A percentile compares a stretch with the other conserved stretches of the same genome.
These are phyloP conservation scores for Arabis alpina DNA, from an alignment of 345 rosid species.

Conservation along the genomic window DNA sequence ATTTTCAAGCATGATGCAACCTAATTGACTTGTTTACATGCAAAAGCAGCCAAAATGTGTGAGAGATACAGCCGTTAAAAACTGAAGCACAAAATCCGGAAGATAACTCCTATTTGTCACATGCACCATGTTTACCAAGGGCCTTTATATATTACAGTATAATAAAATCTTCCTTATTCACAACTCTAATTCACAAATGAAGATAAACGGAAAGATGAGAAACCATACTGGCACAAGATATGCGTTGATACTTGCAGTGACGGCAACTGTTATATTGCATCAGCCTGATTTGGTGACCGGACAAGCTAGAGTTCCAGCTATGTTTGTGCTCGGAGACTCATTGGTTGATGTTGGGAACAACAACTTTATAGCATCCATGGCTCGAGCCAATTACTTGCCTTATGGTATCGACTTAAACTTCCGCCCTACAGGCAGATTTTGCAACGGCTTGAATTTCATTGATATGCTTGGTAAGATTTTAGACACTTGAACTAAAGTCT, in stretches of 20 bases:
- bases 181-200: slow-evolving; percentile 4
- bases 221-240: not conserved
- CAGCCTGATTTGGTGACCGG: slow-evolving; percentile 38
- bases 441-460: slow-evolving; percentile 69
- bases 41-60: slow-evolving; percentile 29
- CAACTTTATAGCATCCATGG: slow-evolving; percentile 64
- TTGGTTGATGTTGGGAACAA: slow-evolving; percentile 83
- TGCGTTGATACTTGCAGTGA: slow-evolving; percentile 25
- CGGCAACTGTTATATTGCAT: slow-evolving; percentile 31
- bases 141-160: slow-evolving; percentile 3
- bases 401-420: slow-evolving; percentile 77
- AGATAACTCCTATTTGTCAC: slow-evolving; percentile 35
- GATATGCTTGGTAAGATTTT: slow-evolving; percentile 65
- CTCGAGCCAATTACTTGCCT: slow-evolving; percentile 74
- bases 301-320: slow-evolving; percentile 59
- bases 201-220: slow-evolving; percentile 26
- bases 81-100: slow-evolving; percentile 33
- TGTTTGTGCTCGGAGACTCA: slow-evolving; percentile 92
- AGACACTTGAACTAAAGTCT: no score
- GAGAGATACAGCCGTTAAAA: slow-evolving; percentile 31
- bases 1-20: slow-evolving; percentile 36
- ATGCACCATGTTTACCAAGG: slow-evolving; percentile 29
- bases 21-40: slow-evolving; percentile 20
- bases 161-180: slow-evolving; percentile 3
- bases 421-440: slow-evolving; percentile 79